These are phyloP conservation scores for Mycena rebaudengoi DNA, from an alignment of 768 basidiomycete species.

Conservation along the genomic window DNA sequence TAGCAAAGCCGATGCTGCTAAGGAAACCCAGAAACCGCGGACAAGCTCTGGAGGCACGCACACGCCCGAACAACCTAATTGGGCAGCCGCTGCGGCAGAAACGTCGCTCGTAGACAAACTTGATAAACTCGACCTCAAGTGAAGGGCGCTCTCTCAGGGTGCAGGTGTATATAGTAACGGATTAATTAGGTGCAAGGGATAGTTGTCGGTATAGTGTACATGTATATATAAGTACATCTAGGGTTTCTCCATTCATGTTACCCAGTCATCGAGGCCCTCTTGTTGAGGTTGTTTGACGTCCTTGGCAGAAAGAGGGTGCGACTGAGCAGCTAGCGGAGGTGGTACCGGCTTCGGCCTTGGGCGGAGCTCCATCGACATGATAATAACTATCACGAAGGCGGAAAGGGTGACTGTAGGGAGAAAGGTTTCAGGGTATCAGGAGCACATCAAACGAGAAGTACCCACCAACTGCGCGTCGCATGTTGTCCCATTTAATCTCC, in stretches of 20 bases:
- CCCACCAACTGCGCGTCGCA: constrained; percentile 83
- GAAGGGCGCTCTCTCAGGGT: constrained; percentile 22
- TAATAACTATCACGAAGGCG: constrained; percentile 73
- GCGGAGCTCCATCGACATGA: constrained; percentile 75
- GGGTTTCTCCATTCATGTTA: constrained; percentile 8
- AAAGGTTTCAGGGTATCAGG: constrained; percentile 8
- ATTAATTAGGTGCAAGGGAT: constrained; percentile 33
- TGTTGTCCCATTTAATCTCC: constrained; percentile 89
- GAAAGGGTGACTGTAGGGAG: constrained; percentile 61
- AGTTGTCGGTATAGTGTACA: constrained; percentile 39
- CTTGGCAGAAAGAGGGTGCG: constrained; percentile 39
- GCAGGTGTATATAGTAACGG: constrained; percentile 15
- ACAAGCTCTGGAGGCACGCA: constrained; percentile 9
- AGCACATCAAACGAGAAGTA: constrained; percentile 20
- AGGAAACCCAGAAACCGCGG: constrained; percentile 21
- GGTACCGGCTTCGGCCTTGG: constrained; percentile 41
- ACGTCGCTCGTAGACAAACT: constrained; percentile 57
- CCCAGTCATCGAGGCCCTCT: constrained; percentile 26
- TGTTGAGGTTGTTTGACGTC: constrained; percentile 36
- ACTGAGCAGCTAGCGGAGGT: constrained; percentile 33
- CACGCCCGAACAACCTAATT: constrained; percentile 24
- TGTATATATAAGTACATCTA: constrained; percentile 42
- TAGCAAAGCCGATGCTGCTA: constrained; percentile 13
- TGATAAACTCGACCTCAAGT: constrained; percentile 66
- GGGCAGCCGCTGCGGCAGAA: constrained; percentile 32